phyloP scores from a whole-genome alignment of 306 rosid species.

The Carpinus fangiana region DNA sequence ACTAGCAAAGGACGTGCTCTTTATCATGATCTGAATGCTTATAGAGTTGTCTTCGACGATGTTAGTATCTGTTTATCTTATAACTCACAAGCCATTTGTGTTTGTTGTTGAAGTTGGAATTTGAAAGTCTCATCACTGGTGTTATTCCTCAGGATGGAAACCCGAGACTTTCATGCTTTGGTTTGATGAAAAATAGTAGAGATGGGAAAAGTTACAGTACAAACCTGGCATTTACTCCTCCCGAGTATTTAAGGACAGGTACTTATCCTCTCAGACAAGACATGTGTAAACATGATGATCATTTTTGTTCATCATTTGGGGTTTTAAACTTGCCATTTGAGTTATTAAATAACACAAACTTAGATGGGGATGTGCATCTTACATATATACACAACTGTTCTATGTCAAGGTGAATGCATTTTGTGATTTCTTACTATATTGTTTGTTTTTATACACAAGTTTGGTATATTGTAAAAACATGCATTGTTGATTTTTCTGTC shows the following conservation, averaged over 20 bases:
- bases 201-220: conserved; percentile 99
- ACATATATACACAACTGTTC: neutral
- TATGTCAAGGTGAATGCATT: conserved; percentile 5
- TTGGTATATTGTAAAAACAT: neutral
- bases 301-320: conserved; percentile 11
- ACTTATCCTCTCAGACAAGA: conserved; percentile 13
- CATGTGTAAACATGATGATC: conserved; percentile 3
- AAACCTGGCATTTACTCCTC: conserved; percentile 93
- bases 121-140: conserved; percentile 16
- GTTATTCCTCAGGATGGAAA: conserved; percentile 66
- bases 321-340: neutral
- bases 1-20: conserved; percentile 88
- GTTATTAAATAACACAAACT: neutral
- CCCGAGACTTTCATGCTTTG: conserved; percentile 96
- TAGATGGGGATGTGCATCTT: neutral
- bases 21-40: conserved; percentile 94
- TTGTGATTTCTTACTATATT: neutral
- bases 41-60: conserved; percentile 86
- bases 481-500: neutral
- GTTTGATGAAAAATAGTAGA: conserved; percentile 95
- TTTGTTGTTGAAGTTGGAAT: conserved; percentile 2
- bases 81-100: neutral
- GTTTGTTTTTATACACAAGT: neutral
- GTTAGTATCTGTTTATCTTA: conserved; percentile 49
- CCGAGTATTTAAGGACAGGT: conserved; percentile 94